phyloP scores from a whole-genome alignment of 768 basidiomycete species.

The Tricholoma saponaceum region DNA sequence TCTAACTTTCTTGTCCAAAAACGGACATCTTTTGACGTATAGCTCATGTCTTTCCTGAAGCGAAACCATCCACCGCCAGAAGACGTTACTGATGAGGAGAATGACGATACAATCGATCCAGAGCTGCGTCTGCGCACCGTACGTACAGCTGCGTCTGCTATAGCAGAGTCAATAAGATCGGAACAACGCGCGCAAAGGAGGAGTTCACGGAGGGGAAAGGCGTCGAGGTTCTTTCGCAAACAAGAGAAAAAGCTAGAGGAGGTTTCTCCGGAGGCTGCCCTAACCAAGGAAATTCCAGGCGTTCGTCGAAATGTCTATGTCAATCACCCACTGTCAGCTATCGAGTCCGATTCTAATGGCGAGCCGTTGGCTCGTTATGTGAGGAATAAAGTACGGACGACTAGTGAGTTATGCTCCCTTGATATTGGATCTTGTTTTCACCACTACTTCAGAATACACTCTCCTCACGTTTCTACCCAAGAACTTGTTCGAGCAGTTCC shows the following conservation, averaged over 20 bases:
- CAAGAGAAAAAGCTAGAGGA: conserved; percentile 44
- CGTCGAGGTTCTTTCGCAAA: conserved; percentile 54
- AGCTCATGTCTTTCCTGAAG: conserved; percentile 35
- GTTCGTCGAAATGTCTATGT: conserved; percentile 75
- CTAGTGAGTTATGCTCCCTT: conserved; percentile 54
- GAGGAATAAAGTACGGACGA: conserved; percentile 92
- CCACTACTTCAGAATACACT: conserved; percentile 68
- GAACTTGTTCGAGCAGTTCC: conserved; percentile 94
- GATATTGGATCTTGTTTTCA: not conserved
- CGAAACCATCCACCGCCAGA: conserved; percentile 34
- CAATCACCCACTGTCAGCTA: conserved; percentile 61
- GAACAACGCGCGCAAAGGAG: conserved; percentile 67
- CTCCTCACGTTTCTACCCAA: conserved; percentile 87
- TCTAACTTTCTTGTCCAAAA: conserved; percentile 8
- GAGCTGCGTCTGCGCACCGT: conserved; percentile 86
- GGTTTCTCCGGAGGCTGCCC: conserved; percentile 19
- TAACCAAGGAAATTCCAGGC: conserved; percentile 43
- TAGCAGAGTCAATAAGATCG: conserved; percentile 80
- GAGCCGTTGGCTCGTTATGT: conserved; percentile 78
- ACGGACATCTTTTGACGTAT: conserved; percentile 8
- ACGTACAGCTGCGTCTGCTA: conserved; percentile 88
- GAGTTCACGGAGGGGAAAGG: conserved; percentile 38
- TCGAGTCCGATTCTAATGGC: conserved; percentile 66
- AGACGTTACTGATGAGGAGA: conserved; percentile 52
- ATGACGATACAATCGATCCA: conserved; percentile 73